Conservation (phyloP, 106 monocot species). For the Dioscorea dumetorum region DNA sequence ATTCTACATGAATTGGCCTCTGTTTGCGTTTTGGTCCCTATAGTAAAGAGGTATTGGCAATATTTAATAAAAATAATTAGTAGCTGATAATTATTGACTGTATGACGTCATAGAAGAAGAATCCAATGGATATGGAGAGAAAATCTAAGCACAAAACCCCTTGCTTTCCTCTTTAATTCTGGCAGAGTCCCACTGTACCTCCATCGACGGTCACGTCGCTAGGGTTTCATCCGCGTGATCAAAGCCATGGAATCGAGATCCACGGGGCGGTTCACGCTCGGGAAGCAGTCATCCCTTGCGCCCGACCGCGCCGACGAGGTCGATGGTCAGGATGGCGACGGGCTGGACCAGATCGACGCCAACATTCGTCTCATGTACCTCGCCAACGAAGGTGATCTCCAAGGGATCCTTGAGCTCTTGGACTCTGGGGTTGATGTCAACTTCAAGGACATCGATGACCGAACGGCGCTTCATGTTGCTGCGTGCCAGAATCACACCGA, state of each 20-base stretch:
- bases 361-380: conserved; percentile 73
- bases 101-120: too few species aligned
- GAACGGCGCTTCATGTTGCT: conserved; percentile 92
- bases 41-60: too few species aligned
- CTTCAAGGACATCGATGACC: conserved; percentile 63
- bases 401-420: conserved; percentile 60
- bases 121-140: too few species aligned
- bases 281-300: conserved; percentile 69
- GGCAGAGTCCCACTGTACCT: background rate
- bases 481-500: conserved; percentile 66
- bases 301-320: conserved; percentile 21
- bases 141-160: too few species aligned
- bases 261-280: conserved; percentile 43
- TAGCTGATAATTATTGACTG: too few species aligned
- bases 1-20: too few species aligned
- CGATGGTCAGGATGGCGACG: background rate
- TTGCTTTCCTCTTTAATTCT: too few species aligned
- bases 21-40: too few species aligned
- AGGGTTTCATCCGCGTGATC: too few species aligned
- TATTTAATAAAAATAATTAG: too few species aligned
- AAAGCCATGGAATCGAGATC: conserved; percentile 37
- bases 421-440: conserved; percentile 55
- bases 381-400: conserved; percentile 68
- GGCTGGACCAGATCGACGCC: conserved; percentile 17
- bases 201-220: too few species aligned